Conservation (phyloP, 2,329 filamentous ascomycete genomes). For the Lasiodiplodia sp. region DNA sequence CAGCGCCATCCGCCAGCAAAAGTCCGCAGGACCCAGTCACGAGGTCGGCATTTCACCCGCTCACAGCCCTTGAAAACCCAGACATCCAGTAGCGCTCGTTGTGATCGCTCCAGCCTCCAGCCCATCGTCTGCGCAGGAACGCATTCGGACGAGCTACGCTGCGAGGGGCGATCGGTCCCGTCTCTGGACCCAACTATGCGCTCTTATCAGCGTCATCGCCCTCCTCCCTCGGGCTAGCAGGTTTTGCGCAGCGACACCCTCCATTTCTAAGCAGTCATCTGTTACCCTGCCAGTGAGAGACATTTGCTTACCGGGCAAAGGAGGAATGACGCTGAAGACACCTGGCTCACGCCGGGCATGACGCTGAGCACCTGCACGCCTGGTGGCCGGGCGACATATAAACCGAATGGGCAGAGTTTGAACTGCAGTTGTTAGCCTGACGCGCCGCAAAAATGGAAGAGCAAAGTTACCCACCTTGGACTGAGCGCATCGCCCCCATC, state of each 20-base stretch:
- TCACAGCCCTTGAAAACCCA: neutral
- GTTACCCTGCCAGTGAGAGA: neutral
- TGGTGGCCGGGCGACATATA: neutral
- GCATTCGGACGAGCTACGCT: neutral
- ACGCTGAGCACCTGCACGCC: conserved; percentile 1
- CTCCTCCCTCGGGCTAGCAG: neutral
- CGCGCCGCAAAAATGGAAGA: neutral
- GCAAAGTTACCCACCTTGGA: neutral
- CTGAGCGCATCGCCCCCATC: conserved; percentile 24
- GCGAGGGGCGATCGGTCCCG: conserved; percentile 2
- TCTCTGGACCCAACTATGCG: neutral
- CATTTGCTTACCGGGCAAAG: neutral
- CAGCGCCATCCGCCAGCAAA: neutral
- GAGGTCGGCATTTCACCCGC: neutral
- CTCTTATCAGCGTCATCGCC: conserved; percentile 2
- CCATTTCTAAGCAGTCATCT: neutral
- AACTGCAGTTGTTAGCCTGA: neutral
- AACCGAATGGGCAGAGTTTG: neutral
- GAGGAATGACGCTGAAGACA: conserved; percentile 11
- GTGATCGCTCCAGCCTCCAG: neutral
- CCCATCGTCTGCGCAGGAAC: neutral
- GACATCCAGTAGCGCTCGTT: neutral
- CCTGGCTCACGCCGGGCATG: neutral
- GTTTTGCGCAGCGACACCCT: neutral
- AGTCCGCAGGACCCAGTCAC: neutral